These are phyloP conservation scores for Monosporozyma solicola DNA, from an alignment of 805 yeast species.

Conservation along the genomic window DNA sequence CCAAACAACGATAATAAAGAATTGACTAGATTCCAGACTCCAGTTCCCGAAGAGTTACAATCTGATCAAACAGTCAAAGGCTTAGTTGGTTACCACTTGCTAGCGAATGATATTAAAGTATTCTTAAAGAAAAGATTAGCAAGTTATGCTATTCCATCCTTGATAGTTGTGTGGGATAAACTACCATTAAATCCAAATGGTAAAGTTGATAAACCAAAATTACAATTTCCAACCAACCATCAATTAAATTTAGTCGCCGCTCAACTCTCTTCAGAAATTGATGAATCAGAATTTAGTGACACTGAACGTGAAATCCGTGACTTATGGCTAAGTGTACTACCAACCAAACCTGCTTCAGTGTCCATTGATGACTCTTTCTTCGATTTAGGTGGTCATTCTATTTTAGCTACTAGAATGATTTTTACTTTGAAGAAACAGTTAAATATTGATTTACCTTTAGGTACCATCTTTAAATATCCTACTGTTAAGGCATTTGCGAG, in stretches of 20 bases:
- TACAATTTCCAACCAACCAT: slow-evolving; percentile 88
- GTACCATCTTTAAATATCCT: slow-evolving; percentile 83
- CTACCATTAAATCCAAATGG: slow-evolving; percentile 97
- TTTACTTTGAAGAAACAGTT: slow-evolving; percentile 77
- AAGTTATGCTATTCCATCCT: slow-evolving; percentile 84
- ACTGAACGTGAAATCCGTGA: slow-evolving; percentile 65
- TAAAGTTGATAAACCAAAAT: slow-evolving; percentile 92
- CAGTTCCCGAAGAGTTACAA: slow-evolving; percentile 32
- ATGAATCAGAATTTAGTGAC: slow-evolving; percentile 48
- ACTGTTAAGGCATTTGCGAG: slow-evolving; percentile 71
- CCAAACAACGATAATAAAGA: slow-evolving; percentile 55
- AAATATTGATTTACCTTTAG: slow-evolving; percentile 76
- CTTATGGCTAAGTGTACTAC: slow-evolving; percentile 78
- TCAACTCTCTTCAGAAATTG: slow-evolving; percentile 34
- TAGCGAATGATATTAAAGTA: slow-evolving; percentile 73
- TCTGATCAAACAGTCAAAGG: slow-evolving; percentile 69
- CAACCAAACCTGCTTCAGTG: slow-evolving; percentile 72
- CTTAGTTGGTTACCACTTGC: slow-evolving; percentile 60
- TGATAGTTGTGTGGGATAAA: slow-evolving; percentile 77
- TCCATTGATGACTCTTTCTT: slow-evolving; percentile 82
- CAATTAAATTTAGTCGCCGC: slow-evolving; percentile 71
- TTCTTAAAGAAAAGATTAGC: slow-evolving; percentile 85
- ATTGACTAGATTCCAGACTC: slow-evolving; percentile 35
- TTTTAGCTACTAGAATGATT: slow-evolving; percentile 93
- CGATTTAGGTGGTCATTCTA: slow-evolving; percentile 97